These are phyloP conservation scores for Clarireedia sp. DNA, from an alignment of 2,329 filamentous ascomycete genomes.

Conservation along the genomic window DNA sequence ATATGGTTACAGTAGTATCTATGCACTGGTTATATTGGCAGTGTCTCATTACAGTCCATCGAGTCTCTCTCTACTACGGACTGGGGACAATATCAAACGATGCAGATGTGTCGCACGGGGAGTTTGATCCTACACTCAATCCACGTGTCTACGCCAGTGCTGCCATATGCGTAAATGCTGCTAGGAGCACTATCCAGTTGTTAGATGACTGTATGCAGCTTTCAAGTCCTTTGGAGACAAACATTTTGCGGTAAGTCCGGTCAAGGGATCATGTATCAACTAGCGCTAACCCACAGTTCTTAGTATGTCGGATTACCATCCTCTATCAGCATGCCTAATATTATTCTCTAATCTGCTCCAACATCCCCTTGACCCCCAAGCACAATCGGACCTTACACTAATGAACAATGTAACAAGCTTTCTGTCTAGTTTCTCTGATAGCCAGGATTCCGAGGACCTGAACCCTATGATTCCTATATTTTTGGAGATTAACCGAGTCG, in stretches of 20 bases:
- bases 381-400: constrained; percentile 74
- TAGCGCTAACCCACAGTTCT: not conserved
- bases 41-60: constrained; percentile 17
- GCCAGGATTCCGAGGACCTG: not conserved
- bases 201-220: constrained; percentile 13
- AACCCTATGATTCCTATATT: not conserved
- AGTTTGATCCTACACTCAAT: constrained; percentile 12
- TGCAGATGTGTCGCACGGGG: constrained; percentile 3
- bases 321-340: constrained; percentile 83
- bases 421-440: not conserved
- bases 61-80: constrained; percentile 16
- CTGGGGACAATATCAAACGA: constrained; percentile 6
- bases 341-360: constrained; percentile 91
- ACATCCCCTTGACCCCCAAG: constrained; percentile 79
- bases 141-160: constrained; percentile 18
- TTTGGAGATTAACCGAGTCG: not conserved
- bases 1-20: constrained; percentile 17
- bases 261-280: constrained; percentile 8
- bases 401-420: constrained; percentile 64
- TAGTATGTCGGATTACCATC: constrained; percentile 57
- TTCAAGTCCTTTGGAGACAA: constrained; percentile 15
- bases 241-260: constrained; percentile 6
- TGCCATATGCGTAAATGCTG: constrained; percentile 18
- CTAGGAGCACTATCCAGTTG: constrained; percentile 16
- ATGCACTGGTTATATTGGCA: constrained; percentile 23